Base-by-base conservation (phyloP, 2,329 filamentous ascomycete species). In the Pseudogymnoascus sp. region DNA sequence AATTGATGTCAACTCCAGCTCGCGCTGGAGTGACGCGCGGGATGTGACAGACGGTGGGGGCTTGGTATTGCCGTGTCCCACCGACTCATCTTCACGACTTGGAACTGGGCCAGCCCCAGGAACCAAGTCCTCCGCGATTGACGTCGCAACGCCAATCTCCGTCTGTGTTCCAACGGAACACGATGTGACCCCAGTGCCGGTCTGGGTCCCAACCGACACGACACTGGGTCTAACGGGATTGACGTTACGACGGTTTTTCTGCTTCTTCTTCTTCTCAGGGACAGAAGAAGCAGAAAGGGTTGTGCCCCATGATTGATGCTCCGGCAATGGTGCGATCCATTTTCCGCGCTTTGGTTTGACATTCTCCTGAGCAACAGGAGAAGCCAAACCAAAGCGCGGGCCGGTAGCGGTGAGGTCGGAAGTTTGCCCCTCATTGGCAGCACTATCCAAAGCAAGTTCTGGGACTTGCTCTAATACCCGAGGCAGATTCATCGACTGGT, bases 1-100 rank as follows among this genome's bases (percentile, higher is more conserved):
- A 55, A 55, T 33, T 55, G 49, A 55, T 55, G 49, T 55, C 49
- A 55, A 55, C 49, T 55, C 49, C 49, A 55, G 49, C 25, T 55
- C 28, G 49, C 49, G 49, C 49, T 55, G 28, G 49, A 55, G 49
- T 35, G 49, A 55, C 49, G 49, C 28, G 49, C 49, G 49, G 49
- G 49, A 19, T 12, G 49, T 55, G 49, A 55, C n/a, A 55, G 49
- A 55, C 33, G 28, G 49, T 33, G 28, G 49, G 25, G 49, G 25
- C n/a, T n/a, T n/a, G n/a, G n/a, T n/a, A 49, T 49, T 49, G 45
- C 45, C 23, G 12, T 28, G 23, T 52, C 42, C 49, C 49, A 16
- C 49, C 49, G n/a, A 55, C 49, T 55, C 49, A 33, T 30, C 28
- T 22, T 33, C 49, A 55, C 49, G 28, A 55, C 28, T 22, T 55